Conservation (phyloP, 768 basidiomycete species). For the Kwoniella dendrophila region DNA sequence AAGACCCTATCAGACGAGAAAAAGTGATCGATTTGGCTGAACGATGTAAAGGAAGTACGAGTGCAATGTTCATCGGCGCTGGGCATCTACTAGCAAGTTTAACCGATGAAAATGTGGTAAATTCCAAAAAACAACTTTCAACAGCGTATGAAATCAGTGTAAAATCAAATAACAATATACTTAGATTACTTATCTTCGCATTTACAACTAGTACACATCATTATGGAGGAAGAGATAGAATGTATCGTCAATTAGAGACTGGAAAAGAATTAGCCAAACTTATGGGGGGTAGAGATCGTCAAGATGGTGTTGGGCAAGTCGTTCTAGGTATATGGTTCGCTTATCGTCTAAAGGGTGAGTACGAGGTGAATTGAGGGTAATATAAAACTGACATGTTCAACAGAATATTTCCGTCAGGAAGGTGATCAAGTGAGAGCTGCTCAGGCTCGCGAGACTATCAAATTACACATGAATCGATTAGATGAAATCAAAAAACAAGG, state of each 20-base stretch:
- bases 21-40: constrained; percentile 21
- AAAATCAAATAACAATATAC: constrained; percentile 35
- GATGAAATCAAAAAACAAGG: not conserved
- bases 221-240: constrained; percentile 34
- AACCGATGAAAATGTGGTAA: constrained; percentile 30
- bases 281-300: constrained; percentile 41
- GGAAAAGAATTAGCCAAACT: constrained; percentile 34
- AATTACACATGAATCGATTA: constrained; percentile 12
- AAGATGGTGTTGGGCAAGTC: constrained; percentile 42
- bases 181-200: constrained; percentile 42
- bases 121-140: constrained; percentile 42
- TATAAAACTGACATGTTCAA: constrained; percentile 1
- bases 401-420: constrained; percentile 28
- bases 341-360: constrained; percentile 39
- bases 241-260: constrained; percentile 40
- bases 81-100: constrained; percentile 38
- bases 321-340: constrained; percentile 43
- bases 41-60: constrained; percentile 29
- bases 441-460: constrained; percentile 5
- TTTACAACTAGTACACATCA: constrained; percentile 43
- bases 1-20: constrained; percentile 10
- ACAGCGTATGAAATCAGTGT: constrained; percentile 36
- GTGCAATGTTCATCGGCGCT: constrained; percentile 28
- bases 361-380: not conserved
- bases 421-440: constrained; percentile 15